A percentile compares a stretch with the other conserved stretches of the same genome.
These are phyloP conservation scores for Albizia julibrissin DNA, from an alignment of 306 rosid genomes.

Conservation along the genomic window DNA sequence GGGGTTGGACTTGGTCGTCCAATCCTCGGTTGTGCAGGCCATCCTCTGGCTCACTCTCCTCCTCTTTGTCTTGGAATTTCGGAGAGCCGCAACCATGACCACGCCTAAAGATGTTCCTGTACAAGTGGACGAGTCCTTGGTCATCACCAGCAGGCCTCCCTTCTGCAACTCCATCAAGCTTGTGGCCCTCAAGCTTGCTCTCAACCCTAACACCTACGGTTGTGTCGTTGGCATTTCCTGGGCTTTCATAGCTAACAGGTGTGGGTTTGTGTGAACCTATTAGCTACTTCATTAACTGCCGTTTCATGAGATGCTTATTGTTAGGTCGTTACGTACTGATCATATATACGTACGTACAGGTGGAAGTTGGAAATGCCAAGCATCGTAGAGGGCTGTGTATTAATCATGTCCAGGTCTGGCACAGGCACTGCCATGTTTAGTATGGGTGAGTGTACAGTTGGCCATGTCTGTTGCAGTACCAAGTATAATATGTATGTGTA, in stretches of 20 bases:
- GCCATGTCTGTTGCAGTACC: background rate
- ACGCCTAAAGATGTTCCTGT: background rate
- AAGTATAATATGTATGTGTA: no score
- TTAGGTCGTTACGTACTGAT: background rate
- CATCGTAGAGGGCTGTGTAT: slow-evolving; percentile 74
- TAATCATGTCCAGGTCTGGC: slow-evolving; percentile 88
- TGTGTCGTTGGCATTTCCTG: slow-evolving; percentile 77
- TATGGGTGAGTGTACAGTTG: slow-evolving; percentile 57
- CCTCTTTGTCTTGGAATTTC: slow-evolving; percentile 69
- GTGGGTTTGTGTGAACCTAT: background rate
- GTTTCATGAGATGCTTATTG: background rate
- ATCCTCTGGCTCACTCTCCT: slow-evolving; percentile 84
- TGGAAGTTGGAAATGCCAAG: slow-evolving; percentile 79
- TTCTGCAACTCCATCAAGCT: slow-evolving; percentile 61
- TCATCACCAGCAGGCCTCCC: slow-evolving; percentile 37
- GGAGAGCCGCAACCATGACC: slow-evolving; percentile 46
- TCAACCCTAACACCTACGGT: slow-evolving; percentile 84
- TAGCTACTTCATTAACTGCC: background rate
- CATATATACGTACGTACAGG: slow-evolving; percentile 38
- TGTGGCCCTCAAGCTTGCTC: slow-evolving; percentile 68
- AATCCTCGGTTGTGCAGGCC: slow-evolving; percentile 74
- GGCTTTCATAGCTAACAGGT: slow-evolving; percentile 69
- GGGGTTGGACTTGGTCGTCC: slow-evolving; percentile 82
- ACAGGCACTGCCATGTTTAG: slow-evolving; percentile 96
- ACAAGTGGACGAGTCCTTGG: background rate